Evolutionary conservation across 176 grass and related monocot species (phyloP), one percentile per base, ranked within the genome.

Genomic region (Pharus latifolius): DNA sequence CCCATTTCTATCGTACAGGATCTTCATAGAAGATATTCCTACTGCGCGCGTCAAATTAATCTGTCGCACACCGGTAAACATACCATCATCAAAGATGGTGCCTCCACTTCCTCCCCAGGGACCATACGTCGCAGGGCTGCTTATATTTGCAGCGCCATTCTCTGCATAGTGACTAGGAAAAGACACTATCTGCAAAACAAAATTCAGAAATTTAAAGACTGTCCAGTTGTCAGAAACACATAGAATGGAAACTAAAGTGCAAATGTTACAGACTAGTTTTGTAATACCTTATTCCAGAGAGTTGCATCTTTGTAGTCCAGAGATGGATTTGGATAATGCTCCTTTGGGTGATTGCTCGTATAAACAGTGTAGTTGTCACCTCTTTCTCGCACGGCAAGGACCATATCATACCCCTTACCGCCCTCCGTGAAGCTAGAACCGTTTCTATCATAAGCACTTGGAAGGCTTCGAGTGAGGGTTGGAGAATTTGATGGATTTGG

Each of bases 71-170:
- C 90, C 96, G 0, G 90, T 91, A 60, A 84, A 91, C 3, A 79
- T 65, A 20, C 96, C 96, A 43, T 99, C 96, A 25, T 99, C 96
- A 81, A 99, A 99, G 59, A 99, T 99, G 18, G 63, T 94, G 27
- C 96, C 96, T n/a, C 86, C 87, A 47, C 76, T 99, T 40, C 96
- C 90, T n/a, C 90, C 95, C 87, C 96, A 99, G 10, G 90, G 95
- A 41, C 95, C 95, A 47, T 88, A 92, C 15, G 79, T 88, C 22
- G 83, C 71, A 18, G 79, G 72, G 68, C 67, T 72, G 17, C 38
- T 63, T 23, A 80, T 2, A 37, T 72, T 41, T 29, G 73, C 64
- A 28, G 44, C 78, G 55, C 78, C 83, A 53, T 11, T 68, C 16
- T 78, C 75, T 68, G 65, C 65, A n/a, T 90, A 64, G 33, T 83